Base-by-base conservation (phyloP, 176 grass and related monocot genomes). In the Calamus simplicifolius region DNA sequence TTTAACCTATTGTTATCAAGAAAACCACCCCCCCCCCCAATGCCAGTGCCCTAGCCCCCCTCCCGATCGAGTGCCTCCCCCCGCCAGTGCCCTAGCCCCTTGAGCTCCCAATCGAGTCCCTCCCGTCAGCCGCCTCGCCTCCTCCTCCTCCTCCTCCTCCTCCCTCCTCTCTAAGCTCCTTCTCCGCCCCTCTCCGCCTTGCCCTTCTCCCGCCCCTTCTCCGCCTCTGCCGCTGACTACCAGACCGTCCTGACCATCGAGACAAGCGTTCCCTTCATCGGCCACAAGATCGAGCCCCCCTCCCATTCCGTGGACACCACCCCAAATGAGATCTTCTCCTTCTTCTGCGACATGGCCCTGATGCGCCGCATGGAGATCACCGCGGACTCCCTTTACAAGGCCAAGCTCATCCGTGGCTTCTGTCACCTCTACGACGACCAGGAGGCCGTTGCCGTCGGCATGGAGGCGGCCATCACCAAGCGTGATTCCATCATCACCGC, bases 401-500 rank as follows among this genome's bases (percentile, higher is more conserved):
- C 86, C 0, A 96, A 96, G 86, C 91, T 96, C 17, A 90, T 96
- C 80, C 83, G 83, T 2, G 91, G 91, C 3, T 96, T 96, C 80
- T 96, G 91, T 78, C 92, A 96, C 71, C 86, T 96, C 28, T 96
- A 96, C 80, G 92, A 96, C 55, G 92, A 83, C 0, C 86, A 96
- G 61, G 92, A 96, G 64, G 90, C 90, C 0, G 82, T 95, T 0
- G 82, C 85, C 19, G 66, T 95, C 0, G 90, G 90, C 2, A 89
- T 95, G 74, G 91, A 95, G 77, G 80, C 85, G 0, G 79, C 79
- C 50, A 57, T 35, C 63, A 86, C 85, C 3, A 87, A 84, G 79
- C 4, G 57, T 10, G 90, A 89, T 56, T 59, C 79, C 29, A 81
- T 95, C 76, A 89, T 89, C 82, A 95, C 85, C 16, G 82, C 90